A percentile compares a stretch with the other conserved stretches of the same genome.
Conservation (phyloP, 352 stramenopile species). For the Plasmopara halstedii region DNA sequence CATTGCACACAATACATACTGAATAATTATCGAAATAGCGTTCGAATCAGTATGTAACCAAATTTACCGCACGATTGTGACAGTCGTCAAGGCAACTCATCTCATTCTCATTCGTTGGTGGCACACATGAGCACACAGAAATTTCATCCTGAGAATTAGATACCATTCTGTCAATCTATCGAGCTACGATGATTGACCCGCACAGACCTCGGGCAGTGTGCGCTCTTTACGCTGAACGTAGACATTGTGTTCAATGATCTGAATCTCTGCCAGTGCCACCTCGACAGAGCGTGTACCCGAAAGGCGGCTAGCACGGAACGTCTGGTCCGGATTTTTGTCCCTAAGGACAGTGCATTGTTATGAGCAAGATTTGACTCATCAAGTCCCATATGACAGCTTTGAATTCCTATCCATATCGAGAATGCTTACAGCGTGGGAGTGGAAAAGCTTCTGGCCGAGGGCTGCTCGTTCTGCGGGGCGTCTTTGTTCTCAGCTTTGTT, state of each 20-base stretch:
- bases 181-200: neutral
- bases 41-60: neutral
- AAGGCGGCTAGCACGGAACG: conserved; percentile 48
- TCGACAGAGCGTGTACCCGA: conserved; percentile 60
- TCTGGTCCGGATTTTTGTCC: conserved; percentile 10
- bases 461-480: neutral
- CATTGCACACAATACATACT: neutral
- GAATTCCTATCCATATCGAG: too few species aligned
- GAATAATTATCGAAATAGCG: neutral
- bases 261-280: conserved; percentile 60
- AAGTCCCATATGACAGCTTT: too few species aligned
- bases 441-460: neutral
- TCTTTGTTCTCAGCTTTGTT: too few species aligned
- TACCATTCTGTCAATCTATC: neutral
- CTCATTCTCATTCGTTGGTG: conserved; percentile 21
- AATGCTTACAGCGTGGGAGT: neutral
- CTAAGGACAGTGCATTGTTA: neutral
- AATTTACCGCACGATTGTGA: conserved; percentile 57
- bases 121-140: conserved; percentile 45
- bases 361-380: too few species aligned
- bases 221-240: conserved; percentile 69
- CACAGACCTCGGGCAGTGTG: conserved; percentile 32
- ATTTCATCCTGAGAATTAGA: conserved; percentile 53
- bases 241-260: conserved; percentile 60
- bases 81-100: conserved; percentile 67